Percentiles rank a stretch among this genome's conserved stretches.
Evolutionary conservation across 495 filamentous ascomycete species (phyloP).

Genomic region (Amniculicola lignicola): DNA sequence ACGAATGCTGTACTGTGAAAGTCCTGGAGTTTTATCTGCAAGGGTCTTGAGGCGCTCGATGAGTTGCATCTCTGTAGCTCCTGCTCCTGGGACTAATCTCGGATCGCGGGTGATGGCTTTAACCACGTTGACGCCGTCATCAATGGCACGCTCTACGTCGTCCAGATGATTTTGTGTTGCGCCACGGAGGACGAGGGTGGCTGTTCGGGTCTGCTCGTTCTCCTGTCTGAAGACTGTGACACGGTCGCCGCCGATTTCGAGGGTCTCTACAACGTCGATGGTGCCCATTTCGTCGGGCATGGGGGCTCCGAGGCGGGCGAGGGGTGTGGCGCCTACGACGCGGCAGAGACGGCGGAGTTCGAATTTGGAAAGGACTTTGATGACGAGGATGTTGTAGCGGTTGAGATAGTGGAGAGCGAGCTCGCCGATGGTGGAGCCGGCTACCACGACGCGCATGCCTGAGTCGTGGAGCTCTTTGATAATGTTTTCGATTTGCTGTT

Average conservation of each 20-base stretch:
- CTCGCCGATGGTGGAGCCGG: constrained; percentile 88
- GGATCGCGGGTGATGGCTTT: constrained; percentile 96
- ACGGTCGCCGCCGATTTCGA: constrained; percentile 97
- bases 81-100: constrained; percentile 87
- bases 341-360: constrained; percentile 90
- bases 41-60: constrained; percentile 85
- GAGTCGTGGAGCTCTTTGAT: constrained; percentile 96
- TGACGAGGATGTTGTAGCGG: constrained; percentile 89
- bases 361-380: constrained; percentile 98
- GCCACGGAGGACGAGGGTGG: constrained; percentile 91
- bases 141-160: constrained; percentile 94
- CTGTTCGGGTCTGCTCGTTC: constrained; percentile 83
- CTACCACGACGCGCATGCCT: constrained; percentile 85
- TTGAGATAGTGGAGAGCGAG: constrained; percentile 97
- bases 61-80: constrained; percentile 93
- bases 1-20: constrained; percentile 91
- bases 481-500: constrained; percentile 78
- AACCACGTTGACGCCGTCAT: constrained; percentile 97
- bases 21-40: constrained; percentile 85
- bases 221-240: constrained; percentile 99
- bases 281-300: constrained; percentile 99
- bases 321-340: constrained; percentile 91
- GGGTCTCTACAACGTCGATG: constrained; percentile 92
- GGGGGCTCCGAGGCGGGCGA: constrained; percentile 91
- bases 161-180: constrained; percentile 98